These are phyloP conservation scores for Phytophthora foliorum DNA, from an alignment of 352 stramenopile species.

Conservation along the genomic window DNA sequence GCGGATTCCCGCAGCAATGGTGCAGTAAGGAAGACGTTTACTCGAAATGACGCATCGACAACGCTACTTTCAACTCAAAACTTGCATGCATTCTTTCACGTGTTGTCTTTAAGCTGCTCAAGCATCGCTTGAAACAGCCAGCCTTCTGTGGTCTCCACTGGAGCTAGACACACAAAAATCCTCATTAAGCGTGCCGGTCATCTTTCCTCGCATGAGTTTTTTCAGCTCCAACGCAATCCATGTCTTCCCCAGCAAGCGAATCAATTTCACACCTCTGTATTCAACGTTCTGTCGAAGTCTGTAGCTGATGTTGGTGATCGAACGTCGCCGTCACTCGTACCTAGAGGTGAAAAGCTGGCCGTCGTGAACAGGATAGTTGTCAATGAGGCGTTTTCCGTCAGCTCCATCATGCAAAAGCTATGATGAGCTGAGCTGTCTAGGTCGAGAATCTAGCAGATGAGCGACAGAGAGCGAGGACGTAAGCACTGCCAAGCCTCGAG, in stretches of 20 bases:
- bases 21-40: conserved; percentile 31
- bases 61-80: not conserved
- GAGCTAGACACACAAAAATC: conserved; percentile 16
- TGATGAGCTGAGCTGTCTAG: too few species aligned
- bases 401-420: too few species aligned
- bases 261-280: conserved; percentile 28
- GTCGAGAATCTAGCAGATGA: not conserved
- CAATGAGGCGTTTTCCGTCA: too few species aligned
- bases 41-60: not conserved
- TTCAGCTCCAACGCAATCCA: conserved; percentile 26
- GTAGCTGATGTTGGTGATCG: not conserved
- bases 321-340: not conserved
- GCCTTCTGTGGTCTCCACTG: conserved; percentile 11
- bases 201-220: not conserved
- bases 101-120: conserved; percentile 14
- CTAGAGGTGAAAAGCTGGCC: not conserved
- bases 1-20: conserved; percentile 49
- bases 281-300: too few species aligned
- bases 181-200: conserved; percentile 19
- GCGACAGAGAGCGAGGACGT: not conserved
- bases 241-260: conserved; percentile 42
- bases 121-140: conserved; percentile 23
- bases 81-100: conserved; percentile 1
- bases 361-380: not conserved
- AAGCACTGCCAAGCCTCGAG: too few species aligned